Conservation (phyloP, 2,329 filamentous ascomycete species). For the Exophiala sp. region DNA sequence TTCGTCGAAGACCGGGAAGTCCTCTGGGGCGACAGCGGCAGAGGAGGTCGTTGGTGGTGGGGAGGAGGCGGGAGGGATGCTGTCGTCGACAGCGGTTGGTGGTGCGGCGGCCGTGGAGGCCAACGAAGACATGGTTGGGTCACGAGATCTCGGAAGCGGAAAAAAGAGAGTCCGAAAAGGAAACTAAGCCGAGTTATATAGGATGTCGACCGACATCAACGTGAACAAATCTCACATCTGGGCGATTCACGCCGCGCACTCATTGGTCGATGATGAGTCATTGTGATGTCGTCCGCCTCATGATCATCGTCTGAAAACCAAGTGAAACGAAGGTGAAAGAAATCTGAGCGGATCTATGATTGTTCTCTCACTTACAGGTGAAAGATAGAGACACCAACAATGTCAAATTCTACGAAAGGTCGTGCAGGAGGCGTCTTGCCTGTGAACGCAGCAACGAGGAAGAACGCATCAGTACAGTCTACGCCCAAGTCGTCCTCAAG, state of each 20-base stretch:
- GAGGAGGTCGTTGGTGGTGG: neutral
- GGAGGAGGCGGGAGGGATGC: slow-evolving; percentile 6
- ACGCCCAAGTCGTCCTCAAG: slow-evolving; percentile 44
- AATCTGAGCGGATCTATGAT: neutral
- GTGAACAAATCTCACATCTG: neutral
- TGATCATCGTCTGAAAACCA: neutral
- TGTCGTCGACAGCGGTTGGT: neutral
- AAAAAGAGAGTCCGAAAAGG: slow-evolving; percentile 15
- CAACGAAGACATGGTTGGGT: slow-evolving; percentile 4
- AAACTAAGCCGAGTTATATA: slow-evolving; percentile 8
- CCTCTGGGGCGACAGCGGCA: slow-evolving; percentile 11
- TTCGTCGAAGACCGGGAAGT: slow-evolving; percentile 23
- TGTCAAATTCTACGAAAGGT: slow-evolving; percentile 18
- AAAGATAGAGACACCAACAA: slow-evolving; percentile 3
- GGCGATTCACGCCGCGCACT: neutral
- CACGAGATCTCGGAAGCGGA: slow-evolving; percentile 1
- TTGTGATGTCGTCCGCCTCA: neutral
- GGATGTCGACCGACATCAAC: neutral
- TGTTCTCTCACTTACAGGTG: slow-evolving; percentile 5
- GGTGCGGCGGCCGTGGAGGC: slow-evolving; percentile 4
- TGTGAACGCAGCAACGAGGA: slow-evolving; percentile 47
- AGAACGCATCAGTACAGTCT: slow-evolving; percentile 39
- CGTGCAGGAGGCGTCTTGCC: slow-evolving; percentile 53
- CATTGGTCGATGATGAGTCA: neutral
- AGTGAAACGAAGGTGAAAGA: neutral